A percentile compares a stretch with the other conserved stretches of the same genome.
phyloP scores from a whole-genome alignment of 352 stramenopile species.

The Phytophthora fragariae region DNA sequence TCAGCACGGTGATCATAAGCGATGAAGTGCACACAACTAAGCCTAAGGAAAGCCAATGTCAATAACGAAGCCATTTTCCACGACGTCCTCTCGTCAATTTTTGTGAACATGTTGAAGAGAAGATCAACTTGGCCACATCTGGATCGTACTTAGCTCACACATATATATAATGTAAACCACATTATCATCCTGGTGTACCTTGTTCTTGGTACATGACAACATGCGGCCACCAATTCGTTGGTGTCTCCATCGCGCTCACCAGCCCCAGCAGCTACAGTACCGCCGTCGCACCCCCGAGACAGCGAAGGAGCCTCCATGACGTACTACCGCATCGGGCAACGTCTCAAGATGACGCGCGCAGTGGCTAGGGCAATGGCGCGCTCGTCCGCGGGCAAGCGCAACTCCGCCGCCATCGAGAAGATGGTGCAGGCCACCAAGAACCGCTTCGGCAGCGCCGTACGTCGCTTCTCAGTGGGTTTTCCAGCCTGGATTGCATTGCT shows the following conservation, averaged over 20 bases:
- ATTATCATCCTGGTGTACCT: slow-evolving; percentile 2
- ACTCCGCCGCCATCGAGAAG: slow-evolving; percentile 60
- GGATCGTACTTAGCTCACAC: neutral
- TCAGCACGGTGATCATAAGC: slow-evolving; percentile 1
- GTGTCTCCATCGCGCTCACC: slow-evolving; percentile 1
- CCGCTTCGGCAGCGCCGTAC: slow-evolving; percentile 71
- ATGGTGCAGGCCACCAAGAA: slow-evolving; percentile 71
- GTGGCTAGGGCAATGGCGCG: slow-evolving; percentile 69
- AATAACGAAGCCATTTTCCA: slow-evolving; percentile 6
- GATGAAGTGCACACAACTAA: neutral
- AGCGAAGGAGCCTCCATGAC: slow-evolving; percentile 49
- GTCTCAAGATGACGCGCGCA: slow-evolving; percentile 71
- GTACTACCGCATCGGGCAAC: slow-evolving; percentile 74
- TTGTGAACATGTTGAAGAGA: slow-evolving; percentile 11
- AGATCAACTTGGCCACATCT: neutral
- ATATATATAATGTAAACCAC: slow-evolving; percentile 10
- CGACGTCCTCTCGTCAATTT: slow-evolving; percentile 18
- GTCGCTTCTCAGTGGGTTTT: slow-evolving; percentile 21
- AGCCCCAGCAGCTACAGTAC: slow-evolving; percentile 20
- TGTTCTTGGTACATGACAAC: slow-evolving; percentile 11
- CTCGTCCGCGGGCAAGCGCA: slow-evolving; percentile 54
- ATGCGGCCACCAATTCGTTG: slow-evolving; percentile 33
- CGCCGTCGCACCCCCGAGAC: neutral
- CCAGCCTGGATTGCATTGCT: slow-evolving; percentile 3
- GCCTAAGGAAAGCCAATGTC: neutral